Evolutionary conservation across 345 rosid species (phyloP).

Genomic region (Limnanthes douglasii): DNA sequence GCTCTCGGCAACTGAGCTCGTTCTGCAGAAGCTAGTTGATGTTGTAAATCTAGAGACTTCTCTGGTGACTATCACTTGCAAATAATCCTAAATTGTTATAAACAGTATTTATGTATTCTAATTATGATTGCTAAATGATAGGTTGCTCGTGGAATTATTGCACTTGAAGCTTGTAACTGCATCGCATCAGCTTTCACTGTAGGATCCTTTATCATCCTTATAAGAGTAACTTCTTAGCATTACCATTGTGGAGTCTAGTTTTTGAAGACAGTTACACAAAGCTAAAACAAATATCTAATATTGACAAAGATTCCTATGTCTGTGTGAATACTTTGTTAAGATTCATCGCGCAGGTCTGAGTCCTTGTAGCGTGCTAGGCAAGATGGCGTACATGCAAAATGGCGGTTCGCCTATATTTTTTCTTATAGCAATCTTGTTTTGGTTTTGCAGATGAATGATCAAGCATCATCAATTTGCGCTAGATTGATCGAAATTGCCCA

Average conservation of each 20-base stretch:
- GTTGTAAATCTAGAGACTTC: conserved; percentile 54
- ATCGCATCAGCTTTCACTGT: conserved; percentile 55
- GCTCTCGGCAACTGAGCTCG: conserved; percentile 19
- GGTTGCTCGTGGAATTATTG: conserved; percentile 62
- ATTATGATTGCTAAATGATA: conserved; percentile 15
- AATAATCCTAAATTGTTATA: conserved; percentile 7
- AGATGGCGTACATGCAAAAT: background rate
- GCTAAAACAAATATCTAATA: too few relatives aligned
- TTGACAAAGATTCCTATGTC: background rate
- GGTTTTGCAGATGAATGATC: conserved; percentile 31
- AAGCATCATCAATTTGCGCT: conserved; percentile 28
- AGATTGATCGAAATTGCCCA: conserved; percentile 54
- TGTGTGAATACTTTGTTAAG: conserved; percentile 3
- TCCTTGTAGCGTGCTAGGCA: background rate
- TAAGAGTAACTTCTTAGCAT: background rate
- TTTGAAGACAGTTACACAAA: too few relatives aligned
- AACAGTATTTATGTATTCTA: background rate
- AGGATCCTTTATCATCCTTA: conserved; percentile 6
- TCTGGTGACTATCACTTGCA: conserved; percentile 18
- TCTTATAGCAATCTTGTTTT: background rate
- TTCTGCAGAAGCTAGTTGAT: conserved; percentile 31
- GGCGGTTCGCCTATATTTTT: background rate
- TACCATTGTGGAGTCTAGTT: too few relatives aligned
- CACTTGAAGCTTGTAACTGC: conserved; percentile 89
- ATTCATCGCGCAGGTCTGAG: background rate